Evolutionary conservation across 495 filamentous ascomycete genomes (phyloP), one percentile per base, ranked within the genome.

Genomic region (Friedmanniomyces simplex): DNA sequence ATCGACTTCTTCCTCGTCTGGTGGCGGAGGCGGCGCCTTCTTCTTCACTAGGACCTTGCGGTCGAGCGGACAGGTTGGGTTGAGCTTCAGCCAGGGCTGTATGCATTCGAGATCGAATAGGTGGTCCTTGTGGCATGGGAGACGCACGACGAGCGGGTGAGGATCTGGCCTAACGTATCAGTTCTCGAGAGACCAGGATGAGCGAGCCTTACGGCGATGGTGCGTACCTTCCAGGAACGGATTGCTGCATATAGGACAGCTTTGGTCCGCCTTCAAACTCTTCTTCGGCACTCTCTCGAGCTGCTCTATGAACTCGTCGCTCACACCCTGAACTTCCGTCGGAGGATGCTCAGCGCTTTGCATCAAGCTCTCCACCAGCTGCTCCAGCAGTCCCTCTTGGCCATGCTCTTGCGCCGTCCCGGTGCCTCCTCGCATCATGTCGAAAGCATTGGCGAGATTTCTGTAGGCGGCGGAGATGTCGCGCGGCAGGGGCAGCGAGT

Each of bases 91-190:
- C 93, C 93, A 98, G 1, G 93, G 91, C 47, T 79, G 77, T n/a
- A 98, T 86, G 68, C 93, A 98, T 69, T 97, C 91, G 14, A 96
- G 71, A 69, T 98, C 93, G 72, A 95, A 96, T 25, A 82, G 67
- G 68, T 98, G 93, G 21, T 77, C 80, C 12, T 77, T 76, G 63
- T 91, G 83, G 66, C 93, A 98, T 22, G 89, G 88, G 52, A 98
- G 75, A 61, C 83, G 80, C 30, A 96, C 91, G 16, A 96, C 91
- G 13, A 98, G 77, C 20, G 88, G 86, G 62, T 89, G 57, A 22
- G 61, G 13, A 45, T 64, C 61, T 64, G 39, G 6, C 6, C 37
- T 45, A 20, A 25, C 26, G 14, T 47, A 32, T 32, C 28, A 32
- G 28, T 32, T 10, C 3, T 30, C 2, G 13, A 18, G n/a, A 28